Percentiles rank a stretch among this genome's conserved stretches.
These are phyloP conservation scores for Onygenales sp. DNA, from an alignment of 2,329 filamentous ascomycete species.

Conservation along the genomic window DNA sequence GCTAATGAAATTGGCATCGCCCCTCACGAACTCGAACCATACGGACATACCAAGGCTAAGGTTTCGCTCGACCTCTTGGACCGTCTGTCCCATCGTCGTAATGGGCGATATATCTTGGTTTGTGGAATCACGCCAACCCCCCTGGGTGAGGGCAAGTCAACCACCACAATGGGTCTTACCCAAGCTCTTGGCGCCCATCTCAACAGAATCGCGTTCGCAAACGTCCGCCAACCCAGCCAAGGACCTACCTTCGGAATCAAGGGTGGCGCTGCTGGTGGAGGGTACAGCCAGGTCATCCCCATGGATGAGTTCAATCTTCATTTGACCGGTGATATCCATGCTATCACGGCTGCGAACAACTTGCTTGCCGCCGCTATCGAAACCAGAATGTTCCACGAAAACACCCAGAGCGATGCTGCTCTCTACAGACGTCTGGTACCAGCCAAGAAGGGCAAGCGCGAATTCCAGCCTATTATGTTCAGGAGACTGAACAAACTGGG, in stretches of 20 bases:
- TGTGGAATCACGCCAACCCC: slow-evolving; percentile 96
- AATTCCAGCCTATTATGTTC: slow-evolving; percentile 86
- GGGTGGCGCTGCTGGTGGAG: slow-evolving; percentile 90
- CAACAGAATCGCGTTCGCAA: slow-evolving; percentile 82
- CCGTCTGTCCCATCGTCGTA: slow-evolving; percentile 72
- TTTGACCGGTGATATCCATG: slow-evolving; percentile 94
- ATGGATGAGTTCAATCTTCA: slow-evolving; percentile 99
- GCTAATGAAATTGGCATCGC: slow-evolving; percentile 83
- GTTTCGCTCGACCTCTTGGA: slow-evolving; percentile 74
- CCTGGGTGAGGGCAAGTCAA: slow-evolving; percentile 95
- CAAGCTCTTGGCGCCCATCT: slow-evolving; percentile 88
- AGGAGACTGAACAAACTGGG: slow-evolving; percentile 89
- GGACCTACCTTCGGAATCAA: slow-evolving; percentile 99
- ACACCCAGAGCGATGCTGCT: slow-evolving; percentile 81
- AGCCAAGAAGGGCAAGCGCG: slow-evolving; percentile 76
- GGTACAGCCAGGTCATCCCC: slow-evolving; percentile 97
- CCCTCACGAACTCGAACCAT: slow-evolving; percentile 83
- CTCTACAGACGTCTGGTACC: slow-evolving; percentile 85
- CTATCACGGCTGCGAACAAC: slow-evolving; percentile 95
- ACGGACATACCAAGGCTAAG: slow-evolving; percentile 93
- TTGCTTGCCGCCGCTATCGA: slow-evolving; percentile 92
- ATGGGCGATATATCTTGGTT: slow-evolving; percentile 86
- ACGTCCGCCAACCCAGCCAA: slow-evolving; percentile 93
- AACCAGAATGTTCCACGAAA: slow-evolving; percentile 96
- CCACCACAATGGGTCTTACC: slow-evolving; percentile 89